Percentiles rank a stretch among this genome's conserved stretches.
Conservation (phyloP, 768 basidiomycete species). For the Hysterangium stoloniferum region DNA sequence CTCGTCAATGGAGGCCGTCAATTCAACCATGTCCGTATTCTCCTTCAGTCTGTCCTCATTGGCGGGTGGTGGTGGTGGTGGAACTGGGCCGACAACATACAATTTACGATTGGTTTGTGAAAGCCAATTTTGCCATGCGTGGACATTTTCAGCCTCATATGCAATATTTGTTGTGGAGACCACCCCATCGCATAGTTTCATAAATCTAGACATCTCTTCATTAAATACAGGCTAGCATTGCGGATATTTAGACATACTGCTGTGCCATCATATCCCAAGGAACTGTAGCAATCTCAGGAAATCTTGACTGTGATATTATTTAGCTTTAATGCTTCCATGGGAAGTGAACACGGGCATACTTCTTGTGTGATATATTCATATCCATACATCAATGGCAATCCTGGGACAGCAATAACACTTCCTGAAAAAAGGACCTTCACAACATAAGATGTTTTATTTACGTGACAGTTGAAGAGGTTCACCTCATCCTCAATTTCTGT, state of each 20-base stretch:
- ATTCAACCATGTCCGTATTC: slow-evolving; percentile 4
- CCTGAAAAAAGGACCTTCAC: not conserved
- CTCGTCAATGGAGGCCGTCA: slow-evolving; percentile 10
- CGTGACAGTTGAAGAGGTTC: not conserved
- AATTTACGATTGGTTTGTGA: slow-evolving; percentile 8
- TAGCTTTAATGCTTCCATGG: no score
- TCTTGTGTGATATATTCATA: no score
- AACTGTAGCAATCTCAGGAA: no score
- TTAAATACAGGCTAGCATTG: no score
- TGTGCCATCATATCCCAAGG: no score
- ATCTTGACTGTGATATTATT: no score
- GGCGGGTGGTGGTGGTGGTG: slow-evolving; percentile 6
- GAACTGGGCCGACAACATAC: slow-evolving; percentile 15
- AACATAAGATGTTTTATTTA: not conserved
- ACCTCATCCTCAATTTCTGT: not conserved
- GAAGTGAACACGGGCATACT: no score
- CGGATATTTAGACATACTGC: no score
- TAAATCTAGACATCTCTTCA: no score
- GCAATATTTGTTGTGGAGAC: slow-evolving; percentile 11
- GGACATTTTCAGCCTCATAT: slow-evolving; percentile 14
- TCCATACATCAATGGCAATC: not conserved
- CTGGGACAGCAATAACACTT: not conserved
- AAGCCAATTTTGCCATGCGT: slow-evolving; percentile 12
- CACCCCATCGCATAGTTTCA: no score
- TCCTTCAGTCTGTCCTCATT: not conserved